Base-by-base conservation (phyloP, 106 monocot species). In the Triglochin maritima region DNA sequence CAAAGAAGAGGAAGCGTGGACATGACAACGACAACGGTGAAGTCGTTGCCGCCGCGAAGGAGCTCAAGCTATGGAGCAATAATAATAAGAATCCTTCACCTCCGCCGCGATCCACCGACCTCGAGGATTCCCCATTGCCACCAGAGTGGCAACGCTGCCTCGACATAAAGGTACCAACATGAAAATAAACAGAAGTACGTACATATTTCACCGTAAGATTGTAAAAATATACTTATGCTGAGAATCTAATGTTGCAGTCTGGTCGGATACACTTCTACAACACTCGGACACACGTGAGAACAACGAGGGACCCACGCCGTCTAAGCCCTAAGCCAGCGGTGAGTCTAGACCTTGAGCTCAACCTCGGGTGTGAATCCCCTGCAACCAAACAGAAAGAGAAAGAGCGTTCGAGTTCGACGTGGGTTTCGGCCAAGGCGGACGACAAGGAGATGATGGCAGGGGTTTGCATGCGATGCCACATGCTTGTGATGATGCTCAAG, bases 401-500 rank as follows among this genome's bases (percentile, higher is more conserved):
- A 6, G 47, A 3, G 14, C 12, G 16, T 48, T 3, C 4, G 10
- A 15, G 61, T 4, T 44, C 16, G 17, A 44, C 59, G 48, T 58
- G 53, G 72, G 42, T n/a, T 0, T 45, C 60, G 9, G 4, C n/a
- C 15, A 73, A 62, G 50, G 57, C 62, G 42, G 73, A 59, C 44
- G 56, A 41, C 4, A 15, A 49, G 44, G 85, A 85, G 85, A 89
- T 89, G 89, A 78, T 89, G 16, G 82, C 89, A 6, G 69, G 80
- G 8, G 89, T 85, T 59, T 89, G 89, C 80, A 66, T 73, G 76
- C 76, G 80, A 12, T 89, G 89, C 75, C 82, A 89, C 75, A 89
- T 89, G 89, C 70, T 89, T 69, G 85, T 89, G 4, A 85, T 89
- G 85, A 83, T 89, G 83, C 78, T 70, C 80, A 82, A 76, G 70